Evolutionary conservation across 1,284 basidiomycete genomes (phyloP), one percentile per base, ranked within the genome.

Genomic region (Meripilus lineatus): DNA sequence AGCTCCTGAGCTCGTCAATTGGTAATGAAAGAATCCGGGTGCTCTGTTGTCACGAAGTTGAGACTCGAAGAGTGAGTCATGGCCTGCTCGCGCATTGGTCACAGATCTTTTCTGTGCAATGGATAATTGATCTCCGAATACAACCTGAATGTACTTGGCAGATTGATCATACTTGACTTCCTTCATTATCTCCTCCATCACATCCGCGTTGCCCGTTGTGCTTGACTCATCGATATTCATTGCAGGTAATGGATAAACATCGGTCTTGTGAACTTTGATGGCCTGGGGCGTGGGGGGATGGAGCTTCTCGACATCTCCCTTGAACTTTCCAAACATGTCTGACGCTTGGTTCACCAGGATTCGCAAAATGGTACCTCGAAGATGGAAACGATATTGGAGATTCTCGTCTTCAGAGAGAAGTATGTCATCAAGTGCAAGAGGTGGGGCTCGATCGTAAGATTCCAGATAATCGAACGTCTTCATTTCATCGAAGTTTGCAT

Each of bases 171-270:
- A 25, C 1, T 48, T 30, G 1, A 67, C 55, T 36, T 61, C 61
- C 3, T 56, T 39, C 15, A 57, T 50, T 18, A 69, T 61, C 0
- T 57, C 57, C n/a, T 64, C 48, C 7, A 62, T 47, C 20, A 70
- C 65, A 30, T 67, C 57, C 2, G 57, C 61, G 48, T 66, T 66
- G 1, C 67, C 68, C 2, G 49, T 50, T 11, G 59, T 67, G 0
- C 62, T 56, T 0, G 65, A 61, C 38, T 71, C 62, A 47, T 71
- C 63, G 32, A 72, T 68, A 2, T 65, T 47, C 58, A 60, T 64
- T 0, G 65, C 56, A 0, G 62, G 63, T 0, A 69, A 45, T 0
- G 68, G 67, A 39, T 61, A 55, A 3, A 68, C 37, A 0, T 50
- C 35, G 0, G 67, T 67, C 22, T 56, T 45, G 50, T 69, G 63